Percentiles rank a stretch among this genome's conserved stretches.
phyloP scores from a whole-genome alignment of 1,139 yeast species.

The Candida frijolesensis region DNA sequence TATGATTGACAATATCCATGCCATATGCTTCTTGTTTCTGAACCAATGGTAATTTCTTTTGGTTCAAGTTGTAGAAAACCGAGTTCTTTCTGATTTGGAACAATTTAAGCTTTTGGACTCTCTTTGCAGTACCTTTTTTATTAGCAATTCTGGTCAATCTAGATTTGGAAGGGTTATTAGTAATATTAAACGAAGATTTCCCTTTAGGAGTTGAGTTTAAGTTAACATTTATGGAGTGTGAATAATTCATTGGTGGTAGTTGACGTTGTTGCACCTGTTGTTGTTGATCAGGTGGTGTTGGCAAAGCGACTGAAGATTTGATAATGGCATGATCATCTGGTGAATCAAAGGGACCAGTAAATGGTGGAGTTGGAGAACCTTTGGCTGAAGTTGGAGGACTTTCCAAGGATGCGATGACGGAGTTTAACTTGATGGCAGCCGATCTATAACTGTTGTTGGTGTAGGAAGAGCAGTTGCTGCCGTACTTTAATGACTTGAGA shows the following conservation, averaged over 20 bases:
- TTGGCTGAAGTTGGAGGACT: conserved; percentile 14
- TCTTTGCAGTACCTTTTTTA: conserved; percentile 17
- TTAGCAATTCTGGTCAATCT: conserved; percentile 27
- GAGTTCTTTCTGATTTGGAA: conserved; percentile 37
- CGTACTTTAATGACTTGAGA: conserved; percentile 5
- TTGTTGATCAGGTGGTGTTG: conserved; percentile 21
- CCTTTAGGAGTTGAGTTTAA: conserved; percentile 20
- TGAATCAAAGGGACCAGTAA: conserved; percentile 10
- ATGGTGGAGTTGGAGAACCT: conserved; percentile 9
- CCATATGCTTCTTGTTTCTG: conserved; percentile 8
- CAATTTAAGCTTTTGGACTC: conserved; percentile 27
- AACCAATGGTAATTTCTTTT: conserved; percentile 17
- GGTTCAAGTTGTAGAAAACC: conserved; percentile 24
- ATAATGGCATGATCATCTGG: background rate
- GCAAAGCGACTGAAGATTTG: conserved; percentile 13
- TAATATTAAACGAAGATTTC: background rate
- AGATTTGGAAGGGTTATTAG: conserved; percentile 10
- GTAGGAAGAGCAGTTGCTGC: background rate
- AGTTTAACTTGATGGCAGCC: conserved; percentile 3
- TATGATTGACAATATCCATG: conserved; percentile 9
- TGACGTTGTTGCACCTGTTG: background rate
- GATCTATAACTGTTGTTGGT: background rate
- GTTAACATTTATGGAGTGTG: conserved; percentile 28
- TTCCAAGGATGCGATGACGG: conserved; percentile 13
- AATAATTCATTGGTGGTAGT: conserved; percentile 14